Evolutionary conservation across 768 basidiomycete genomes (phyloP).

Genomic region (Rhizopogon vulgaris): DNA sequence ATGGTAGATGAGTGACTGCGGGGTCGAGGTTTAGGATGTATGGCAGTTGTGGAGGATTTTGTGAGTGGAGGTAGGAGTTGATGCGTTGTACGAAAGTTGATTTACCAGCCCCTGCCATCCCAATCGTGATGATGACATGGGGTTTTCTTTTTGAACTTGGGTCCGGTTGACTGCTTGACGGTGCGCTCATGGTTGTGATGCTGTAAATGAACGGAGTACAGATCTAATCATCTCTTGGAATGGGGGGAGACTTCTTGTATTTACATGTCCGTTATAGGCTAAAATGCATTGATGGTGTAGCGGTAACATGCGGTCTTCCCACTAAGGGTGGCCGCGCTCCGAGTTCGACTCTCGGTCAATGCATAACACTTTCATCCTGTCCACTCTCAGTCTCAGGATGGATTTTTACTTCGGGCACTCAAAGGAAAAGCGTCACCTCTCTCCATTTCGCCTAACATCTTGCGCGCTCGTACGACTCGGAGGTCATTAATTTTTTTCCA

Average conservation of each 20-base stretch:
- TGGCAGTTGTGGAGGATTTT: conserved; percentile 60
- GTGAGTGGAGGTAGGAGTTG: conserved; percentile 83
- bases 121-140: conserved; percentile 82
- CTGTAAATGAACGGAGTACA: neutral
- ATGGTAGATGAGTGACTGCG: conserved; percentile 86
- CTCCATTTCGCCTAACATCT: no score
- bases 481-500: no score
- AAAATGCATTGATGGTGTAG: conserved; percentile 6
- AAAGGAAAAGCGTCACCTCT: no score
- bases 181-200: conserved; percentile 13
- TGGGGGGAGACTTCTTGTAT: no score
- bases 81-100: conserved; percentile 95
- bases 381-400: no score
- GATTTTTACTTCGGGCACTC: no score
- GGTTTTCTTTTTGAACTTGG: conserved; percentile 42
- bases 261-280: no score
- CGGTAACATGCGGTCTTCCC: conserved; percentile 9
- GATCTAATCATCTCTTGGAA: neutral
- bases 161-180: conserved; percentile 6
- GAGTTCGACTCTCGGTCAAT: conserved; percentile 8
- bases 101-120: conserved; percentile 97
- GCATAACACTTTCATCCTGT: no score
- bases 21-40: conserved; percentile 98
- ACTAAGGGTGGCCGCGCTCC: conserved; percentile 3
- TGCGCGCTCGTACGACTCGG: no score